These are phyloP conservation scores for Malus hybrid DNA, from an alignment of 331 rosid species.

Conservation along the genomic window DNA sequence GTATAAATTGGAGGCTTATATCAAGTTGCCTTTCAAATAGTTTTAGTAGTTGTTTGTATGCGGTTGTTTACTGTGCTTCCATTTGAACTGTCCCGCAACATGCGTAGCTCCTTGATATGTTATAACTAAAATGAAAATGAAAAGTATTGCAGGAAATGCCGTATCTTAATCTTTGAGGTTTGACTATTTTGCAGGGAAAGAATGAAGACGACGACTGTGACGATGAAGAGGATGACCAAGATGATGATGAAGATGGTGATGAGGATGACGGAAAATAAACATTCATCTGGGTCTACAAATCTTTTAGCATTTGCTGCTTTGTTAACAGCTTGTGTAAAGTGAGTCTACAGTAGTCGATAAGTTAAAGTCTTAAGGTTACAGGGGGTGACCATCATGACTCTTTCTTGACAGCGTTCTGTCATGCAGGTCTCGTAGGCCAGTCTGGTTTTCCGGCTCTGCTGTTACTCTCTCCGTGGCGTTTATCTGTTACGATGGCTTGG, in stretches of 20 bases:
- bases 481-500: constrained; percentile 2
- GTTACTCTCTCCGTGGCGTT: not conserved
- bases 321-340: constrained; percentile 46
- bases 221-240: constrained; percentile 38
- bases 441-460: constrained; percentile 3
- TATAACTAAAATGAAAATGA: not conserved
- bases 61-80: not conserved
- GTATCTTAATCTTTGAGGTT: not conserved
- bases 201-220: constrained; percentile 63
- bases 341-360: constrained; percentile 22
- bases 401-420: not conserved
- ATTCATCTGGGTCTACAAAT: not conserved
- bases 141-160: not conserved
- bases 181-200: constrained; percentile 37
- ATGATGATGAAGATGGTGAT: constrained; percentile 40
- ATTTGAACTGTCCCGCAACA: not conserved
- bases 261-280: constrained; percentile 45
- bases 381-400: constrained; percentile 14
- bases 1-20: not conserved
- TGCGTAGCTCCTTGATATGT: not conserved
- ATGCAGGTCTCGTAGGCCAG: constrained; percentile 7
- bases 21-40: not conserved
- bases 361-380: not conserved
- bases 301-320: constrained; percentile 13
- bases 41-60: not conserved